Percentiles rank a stretch among this genome's conserved stretches.
Conservation (phyloP, 768 basidiomycete species). For the Russula olivacea region DNA sequence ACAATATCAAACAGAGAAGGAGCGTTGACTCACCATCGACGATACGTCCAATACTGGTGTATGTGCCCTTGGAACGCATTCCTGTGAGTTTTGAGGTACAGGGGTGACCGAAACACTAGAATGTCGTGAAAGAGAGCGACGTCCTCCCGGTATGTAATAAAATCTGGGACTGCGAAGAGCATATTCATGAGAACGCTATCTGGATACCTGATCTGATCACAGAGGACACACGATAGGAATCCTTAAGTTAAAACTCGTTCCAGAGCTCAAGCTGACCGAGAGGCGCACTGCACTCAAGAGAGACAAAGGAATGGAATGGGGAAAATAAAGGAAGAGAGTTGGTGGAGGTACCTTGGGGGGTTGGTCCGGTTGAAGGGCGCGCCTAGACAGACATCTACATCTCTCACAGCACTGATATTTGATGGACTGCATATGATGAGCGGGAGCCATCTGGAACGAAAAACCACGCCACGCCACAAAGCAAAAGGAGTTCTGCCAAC, state of each 20-base stretch:
- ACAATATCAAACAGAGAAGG: neutral
- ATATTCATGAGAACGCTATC: neutral
- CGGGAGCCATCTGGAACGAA: too few relatives aligned
- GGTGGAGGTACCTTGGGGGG: neutral
- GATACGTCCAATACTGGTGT: neutral
- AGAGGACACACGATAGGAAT: slow-evolving; percentile 6
- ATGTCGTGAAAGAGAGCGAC: neutral
- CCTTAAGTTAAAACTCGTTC: slow-evolving; percentile 2
- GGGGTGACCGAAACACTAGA: neutral
- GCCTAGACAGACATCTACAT: neutral
- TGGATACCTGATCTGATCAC: neutral
- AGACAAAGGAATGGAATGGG: neutral
- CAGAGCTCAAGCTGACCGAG: neutral
- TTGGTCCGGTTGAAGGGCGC: too few relatives aligned
- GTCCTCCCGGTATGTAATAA: neutral
- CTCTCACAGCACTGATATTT: neutral
- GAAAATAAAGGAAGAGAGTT: neutral
- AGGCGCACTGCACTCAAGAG: slow-evolving; percentile 18
- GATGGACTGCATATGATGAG: neutral
- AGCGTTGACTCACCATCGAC: slow-evolving; percentile 4
- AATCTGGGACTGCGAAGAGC: neutral
- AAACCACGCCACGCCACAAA: too few relatives aligned
- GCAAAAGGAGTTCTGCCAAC: too few relatives aligned
- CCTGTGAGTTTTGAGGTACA: neutral
- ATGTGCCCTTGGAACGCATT: neutral